phyloP scores from a whole-genome alignment of 345 rosid genomes.

The Erucastrum elatum region DNA sequence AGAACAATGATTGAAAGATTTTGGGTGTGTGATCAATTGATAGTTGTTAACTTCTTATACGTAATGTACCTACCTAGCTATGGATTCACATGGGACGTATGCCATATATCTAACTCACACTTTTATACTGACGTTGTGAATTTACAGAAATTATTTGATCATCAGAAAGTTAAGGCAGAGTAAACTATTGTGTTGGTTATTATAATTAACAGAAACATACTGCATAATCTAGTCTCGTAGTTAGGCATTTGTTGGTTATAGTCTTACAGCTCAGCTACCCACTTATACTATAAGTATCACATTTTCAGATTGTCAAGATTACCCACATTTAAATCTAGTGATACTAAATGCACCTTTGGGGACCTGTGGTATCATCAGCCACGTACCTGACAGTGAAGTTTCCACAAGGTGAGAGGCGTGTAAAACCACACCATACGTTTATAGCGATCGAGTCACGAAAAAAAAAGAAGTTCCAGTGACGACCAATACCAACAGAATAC shows the following conservation, averaged over 20 bases:
- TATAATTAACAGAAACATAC: not conserved
- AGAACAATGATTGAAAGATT: not conserved
- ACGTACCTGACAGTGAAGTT: constrained; percentile 4
- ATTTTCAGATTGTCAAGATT: not conserved
- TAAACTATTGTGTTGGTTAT: not conserved
- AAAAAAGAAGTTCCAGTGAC: not conserved
- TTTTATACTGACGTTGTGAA: not conserved
- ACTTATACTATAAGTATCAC: not conserved
- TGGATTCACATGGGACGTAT: not conserved
- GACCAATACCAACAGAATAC: not conserved
- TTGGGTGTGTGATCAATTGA: not conserved
- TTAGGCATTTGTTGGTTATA: not conserved
- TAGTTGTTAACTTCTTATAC: not conserved
- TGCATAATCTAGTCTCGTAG: not conserved
- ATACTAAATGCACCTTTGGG: not conserved
- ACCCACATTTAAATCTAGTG: not conserved
- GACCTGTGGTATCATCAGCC: not conserved
- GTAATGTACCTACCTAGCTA: not conserved
- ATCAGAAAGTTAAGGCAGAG: not conserved
- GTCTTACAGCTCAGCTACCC: not conserved
- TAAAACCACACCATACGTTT: constrained; percentile 3
- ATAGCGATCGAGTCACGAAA: not conserved
- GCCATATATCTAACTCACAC: not conserved
- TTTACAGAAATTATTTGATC: not conserved
- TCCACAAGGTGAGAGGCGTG: not conserved